Base-by-base conservation (phyloP, 148 eudicot species). In the Tetragonia tetragonoides region DNA sequence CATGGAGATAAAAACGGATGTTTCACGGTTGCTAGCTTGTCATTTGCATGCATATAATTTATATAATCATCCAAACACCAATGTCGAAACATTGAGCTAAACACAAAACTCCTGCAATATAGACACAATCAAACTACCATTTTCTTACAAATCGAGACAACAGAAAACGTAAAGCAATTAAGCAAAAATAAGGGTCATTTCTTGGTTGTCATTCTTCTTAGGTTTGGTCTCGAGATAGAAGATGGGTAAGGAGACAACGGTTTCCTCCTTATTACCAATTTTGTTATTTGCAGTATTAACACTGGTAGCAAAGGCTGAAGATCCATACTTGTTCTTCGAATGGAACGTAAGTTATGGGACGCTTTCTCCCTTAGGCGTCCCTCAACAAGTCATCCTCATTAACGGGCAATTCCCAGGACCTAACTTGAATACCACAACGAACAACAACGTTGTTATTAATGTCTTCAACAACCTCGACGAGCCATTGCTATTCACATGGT, bases 321-420 rank as follows among this genome's bases (percentile, higher is more conserved):
- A 89, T 72, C 89, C 92, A 8, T 87, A 85, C 59, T 78, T 81
- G 42, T 82, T 78, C 37, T 80, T 71, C 57, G 83, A 79, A 37
- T 89, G 92, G 92, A 68, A 87, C 2, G 90, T 89, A 21, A 85
- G 79, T 15, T 89, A 85, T 63, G 87, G 90, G 49, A 84, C 84
- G 6, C 74, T 63, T 38, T 80, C 92, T 49, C 90, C 90, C 0
- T 67, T 87, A 42, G 92, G 92, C 3, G 82, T 78, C 39, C 82
- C 88, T 15, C 84, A 89, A 47, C 88, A 83, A 68, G 92, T 83
- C 34, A 87, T 89, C 28, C 79, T 89, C 9, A 87, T 89, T 69
- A 87, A 89, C 24, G 87, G 82, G 3, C 77, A 85, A 65, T 89
- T 87, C 73, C 92, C 92, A 0, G 92, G 92, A 16, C 92, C 92